A percentile compares a stretch with the other conserved stretches of the same genome.
phyloP scores from a whole-genome alignment of 2,329 filamentous ascomycete species.

The Xylaria arbuscula region DNA sequence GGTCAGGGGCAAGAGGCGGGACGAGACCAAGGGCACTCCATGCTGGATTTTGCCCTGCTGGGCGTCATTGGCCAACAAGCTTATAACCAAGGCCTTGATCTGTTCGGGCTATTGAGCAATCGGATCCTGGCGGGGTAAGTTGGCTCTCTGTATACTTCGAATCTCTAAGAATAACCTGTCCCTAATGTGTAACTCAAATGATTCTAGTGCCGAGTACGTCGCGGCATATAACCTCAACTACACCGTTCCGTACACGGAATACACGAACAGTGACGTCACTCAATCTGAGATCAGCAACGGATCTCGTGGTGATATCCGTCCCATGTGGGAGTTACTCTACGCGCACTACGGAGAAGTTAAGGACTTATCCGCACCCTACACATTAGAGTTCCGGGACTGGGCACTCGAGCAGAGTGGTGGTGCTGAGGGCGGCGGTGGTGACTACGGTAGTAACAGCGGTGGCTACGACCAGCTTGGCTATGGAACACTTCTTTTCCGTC shows the following conservation, averaged over 20 bases:
- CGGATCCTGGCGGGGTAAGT: conserved; percentile 47
- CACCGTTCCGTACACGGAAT: conserved; percentile 56
- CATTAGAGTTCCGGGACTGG: conserved; percentile 52
- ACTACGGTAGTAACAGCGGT: conserved; percentile 55
- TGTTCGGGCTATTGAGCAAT: conserved; percentile 52
- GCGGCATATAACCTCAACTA: conserved; percentile 57
- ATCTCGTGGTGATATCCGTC: conserved; percentile 51
- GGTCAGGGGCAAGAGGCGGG: conserved; percentile 57
- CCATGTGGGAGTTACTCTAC: conserved; percentile 55
- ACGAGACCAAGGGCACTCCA: conserved; percentile 59
- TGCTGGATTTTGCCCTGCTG: conserved; percentile 54
- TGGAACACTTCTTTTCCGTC: conserved; percentile 48
- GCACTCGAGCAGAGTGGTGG: conserved; percentile 50
- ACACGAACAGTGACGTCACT: conserved; percentile 53
- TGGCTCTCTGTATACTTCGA: conserved; percentile 1
- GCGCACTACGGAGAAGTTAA: conserved; percentile 55
- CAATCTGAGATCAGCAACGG: conserved; percentile 50
- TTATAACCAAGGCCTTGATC: conserved; percentile 57
- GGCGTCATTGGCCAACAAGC: conserved; percentile 56
- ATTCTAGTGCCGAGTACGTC: conserved; percentile 50
- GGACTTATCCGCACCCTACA: conserved; percentile 53
- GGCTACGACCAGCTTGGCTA: conserved; percentile 55
- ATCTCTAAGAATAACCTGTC: no score
- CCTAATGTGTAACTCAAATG: no score
- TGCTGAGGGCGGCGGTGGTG: conserved; percentile 57